Base-by-base conservation (phyloP, 371 early-diverging fungal genomes). In the Mortierella sp. region DNA sequence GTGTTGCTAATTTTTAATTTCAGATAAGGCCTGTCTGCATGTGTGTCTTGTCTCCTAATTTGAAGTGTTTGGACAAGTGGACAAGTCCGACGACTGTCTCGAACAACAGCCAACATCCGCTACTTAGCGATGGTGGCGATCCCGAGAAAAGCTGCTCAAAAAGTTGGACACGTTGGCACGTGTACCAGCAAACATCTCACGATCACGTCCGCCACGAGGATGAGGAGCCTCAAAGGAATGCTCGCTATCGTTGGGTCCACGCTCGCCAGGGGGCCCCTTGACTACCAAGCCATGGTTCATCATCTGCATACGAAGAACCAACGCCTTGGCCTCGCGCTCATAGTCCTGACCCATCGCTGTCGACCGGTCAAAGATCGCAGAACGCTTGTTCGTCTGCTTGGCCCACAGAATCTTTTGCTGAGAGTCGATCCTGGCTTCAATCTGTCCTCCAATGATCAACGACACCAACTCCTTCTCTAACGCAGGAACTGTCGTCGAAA, bases 371-470 rank as follows among this genome's bases (percentile, higher is more conserved):
- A 94, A 94, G n/a, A 95, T 92, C 21, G 89, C 88, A 24, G 83
- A 90, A 38, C 96, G 91, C 78, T 93, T 91, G 78, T 96, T 93
- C 43, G 91, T 87, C 74, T 89, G 88, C 75, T 94, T 95, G 72
- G 93, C 90, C 72, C 89, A 73, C 48, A 78, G 56, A 81, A 96
- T 96, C 94, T 96, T 97, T 84, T 94, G 92, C 84, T 96, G 95
- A 73, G 94, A 95, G 83, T 97, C 97, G 74, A 97, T 96, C 27
- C 97, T 83, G 27, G 95, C 96, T 71, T 92, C 82, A 55, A 97
- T 93, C 41, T 91, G 86, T 63, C 93, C 91, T 41, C 91, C 91
- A 10, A 84, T 83, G 78, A 97, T 97, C 75, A 97, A 81, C 11
- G 77, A 80, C 0, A 92, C 93, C 29, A 97, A 84, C 83, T 96